Percentiles rank a stretch among this genome's conserved stretches.
These are phyloP conservation scores for Hypomyces perniciosus DNA, from an alignment of 2,329 filamentous ascomycete genomes.

Conservation along the genomic window DNA sequence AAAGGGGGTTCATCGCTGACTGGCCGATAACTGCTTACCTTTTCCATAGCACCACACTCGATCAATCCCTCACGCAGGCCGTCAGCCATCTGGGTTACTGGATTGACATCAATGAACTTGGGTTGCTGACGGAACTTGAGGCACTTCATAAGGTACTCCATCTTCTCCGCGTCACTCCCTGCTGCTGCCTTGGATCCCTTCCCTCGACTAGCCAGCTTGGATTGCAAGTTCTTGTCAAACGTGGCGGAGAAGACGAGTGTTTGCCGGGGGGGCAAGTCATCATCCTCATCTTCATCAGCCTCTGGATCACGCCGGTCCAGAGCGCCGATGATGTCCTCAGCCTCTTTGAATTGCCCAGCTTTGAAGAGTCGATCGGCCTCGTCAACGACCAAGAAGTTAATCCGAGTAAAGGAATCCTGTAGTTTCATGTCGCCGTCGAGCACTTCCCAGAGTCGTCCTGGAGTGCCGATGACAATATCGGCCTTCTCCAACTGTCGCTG, in stretches of 20 bases:
- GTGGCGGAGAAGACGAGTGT: constrained; percentile 96
- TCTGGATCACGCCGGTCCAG: constrained; percentile 68
- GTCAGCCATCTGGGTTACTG: constrained; percentile 79
- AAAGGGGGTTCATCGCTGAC: not conserved
- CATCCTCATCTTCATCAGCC: constrained; percentile 43
- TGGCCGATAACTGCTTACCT: constrained; percentile 46
- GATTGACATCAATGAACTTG: constrained; percentile 89
- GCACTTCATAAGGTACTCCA: constrained; percentile 88
- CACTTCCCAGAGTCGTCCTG: constrained; percentile 90
- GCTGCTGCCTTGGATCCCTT: constrained; percentile 40
- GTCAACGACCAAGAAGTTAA: constrained; percentile 82
- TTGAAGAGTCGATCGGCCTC: constrained; percentile 90
- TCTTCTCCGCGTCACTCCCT: constrained; percentile 65
- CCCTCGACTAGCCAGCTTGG: constrained; percentile 77
- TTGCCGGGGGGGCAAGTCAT: constrained; percentile 53
- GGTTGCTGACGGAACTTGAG: constrained; percentile 83
- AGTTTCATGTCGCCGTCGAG: constrained; percentile 69
- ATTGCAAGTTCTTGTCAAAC: constrained; percentile 84
- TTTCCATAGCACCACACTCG: constrained; percentile 89
- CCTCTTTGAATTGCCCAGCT: constrained; percentile 91
- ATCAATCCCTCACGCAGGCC: constrained; percentile 83
- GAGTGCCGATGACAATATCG: constrained; percentile 89
- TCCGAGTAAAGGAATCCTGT: constrained; percentile 62
- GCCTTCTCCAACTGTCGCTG: constrained; percentile 76
- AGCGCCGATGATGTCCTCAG: constrained; percentile 77